Evolutionary conservation across 106 monocot species (phyloP), one percentile per base, ranked within the genome.

Genomic region (Platanthera guangdongensis): DNA sequence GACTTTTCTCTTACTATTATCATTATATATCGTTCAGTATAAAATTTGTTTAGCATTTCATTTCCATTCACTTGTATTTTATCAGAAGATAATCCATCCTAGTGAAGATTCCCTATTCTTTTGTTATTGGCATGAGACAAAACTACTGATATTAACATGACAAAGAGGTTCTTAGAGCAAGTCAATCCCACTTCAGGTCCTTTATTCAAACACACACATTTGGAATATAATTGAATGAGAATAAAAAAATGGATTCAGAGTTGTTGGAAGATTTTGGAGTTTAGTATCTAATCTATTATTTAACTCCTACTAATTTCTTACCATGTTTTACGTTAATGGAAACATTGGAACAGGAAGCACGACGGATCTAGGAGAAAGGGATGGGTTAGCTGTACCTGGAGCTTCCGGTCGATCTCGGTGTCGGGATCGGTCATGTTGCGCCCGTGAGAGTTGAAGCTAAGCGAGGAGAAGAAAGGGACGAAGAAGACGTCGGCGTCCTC

Each of bases 391-490:
- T 11, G 2, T 65, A 77, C 96, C 93, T 94, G 96, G 67, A 97
- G 79, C 75, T 86, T 89, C 13, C 89, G 90, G 72, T 97, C 94
- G 71, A 87, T 83, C 83, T 86, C 85, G 9, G 96, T 97, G 57
- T 93, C 96, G 0, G 93, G 96, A 85, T 97, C 96, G 6, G 94
- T 94, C 96, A 97, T 97, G 55, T 87, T 89, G 55, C 76, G 87
- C 16, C 96, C 96, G 57, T 97, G 96, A 0, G 89, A 83, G 47
- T 97, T 97, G 79, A 97, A 97, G 71, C 96, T 97, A 52, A 97
- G 86, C 10, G 91, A 91, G n/a, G 93, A 93, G 87, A 97, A 97
- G 81, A 97, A 97, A 2, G 93, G 96, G 48, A 97, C 96, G 83
- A 97, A 97, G 85, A 93, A 97, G 14, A 76, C 91, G 46, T 93